Conservation (phyloP, 1,284 basidiomycete species). For the Tilletiopsis washingtonensis region DNA sequence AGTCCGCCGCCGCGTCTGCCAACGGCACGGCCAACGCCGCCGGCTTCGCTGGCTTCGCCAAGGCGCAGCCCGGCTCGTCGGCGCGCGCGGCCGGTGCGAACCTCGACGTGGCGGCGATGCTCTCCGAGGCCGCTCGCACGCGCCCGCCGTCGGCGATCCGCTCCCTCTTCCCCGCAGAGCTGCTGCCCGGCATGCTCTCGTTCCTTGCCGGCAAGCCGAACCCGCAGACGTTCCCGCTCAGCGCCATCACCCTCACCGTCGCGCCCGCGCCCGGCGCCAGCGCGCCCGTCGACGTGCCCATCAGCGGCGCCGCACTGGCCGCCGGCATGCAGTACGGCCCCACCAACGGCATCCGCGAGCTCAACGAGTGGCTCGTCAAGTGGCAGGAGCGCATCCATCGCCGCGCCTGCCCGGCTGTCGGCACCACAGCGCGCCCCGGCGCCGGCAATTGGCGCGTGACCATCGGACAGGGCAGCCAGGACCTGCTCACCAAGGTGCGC, state of each 20-base stretch:
- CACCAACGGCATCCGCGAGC: constrained; percentile 61
- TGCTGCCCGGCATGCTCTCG: constrained; percentile 69
- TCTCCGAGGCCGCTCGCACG: neutral
- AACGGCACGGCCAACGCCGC: too few species aligned
- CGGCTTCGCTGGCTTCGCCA: too few species aligned
- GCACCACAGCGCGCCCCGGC: constrained; percentile 4
- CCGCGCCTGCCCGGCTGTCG: constrained; percentile 38
- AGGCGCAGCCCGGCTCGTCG: too few species aligned
- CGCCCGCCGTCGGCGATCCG: constrained; percentile 50
- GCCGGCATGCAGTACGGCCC: constrained; percentile 53
- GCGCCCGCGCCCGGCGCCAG: constrained; percentile 43
- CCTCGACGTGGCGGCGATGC: constrained; percentile 1
- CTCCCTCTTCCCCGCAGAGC: constrained; percentile 67
- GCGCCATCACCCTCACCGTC: constrained; percentile 57
- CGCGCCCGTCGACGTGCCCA: constrained; percentile 3
- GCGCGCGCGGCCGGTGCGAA: too few species aligned
- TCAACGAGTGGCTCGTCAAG: constrained; percentile 59
- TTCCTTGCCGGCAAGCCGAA: constrained; percentile 67
- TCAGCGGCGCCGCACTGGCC: constrained; percentile 44
- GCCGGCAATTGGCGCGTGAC: constrained; percentile 60
- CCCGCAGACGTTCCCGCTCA: constrained; percentile 79
- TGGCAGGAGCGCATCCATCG: constrained; percentile 58
- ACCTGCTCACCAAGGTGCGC: constrained; percentile 65
- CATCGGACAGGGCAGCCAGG: constrained; percentile 76
- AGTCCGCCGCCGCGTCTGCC: too few species aligned